phyloP scores from a whole-genome alignment of 768 basidiomycete species.

The Krasilnikovozyma curviuscula region DNA sequence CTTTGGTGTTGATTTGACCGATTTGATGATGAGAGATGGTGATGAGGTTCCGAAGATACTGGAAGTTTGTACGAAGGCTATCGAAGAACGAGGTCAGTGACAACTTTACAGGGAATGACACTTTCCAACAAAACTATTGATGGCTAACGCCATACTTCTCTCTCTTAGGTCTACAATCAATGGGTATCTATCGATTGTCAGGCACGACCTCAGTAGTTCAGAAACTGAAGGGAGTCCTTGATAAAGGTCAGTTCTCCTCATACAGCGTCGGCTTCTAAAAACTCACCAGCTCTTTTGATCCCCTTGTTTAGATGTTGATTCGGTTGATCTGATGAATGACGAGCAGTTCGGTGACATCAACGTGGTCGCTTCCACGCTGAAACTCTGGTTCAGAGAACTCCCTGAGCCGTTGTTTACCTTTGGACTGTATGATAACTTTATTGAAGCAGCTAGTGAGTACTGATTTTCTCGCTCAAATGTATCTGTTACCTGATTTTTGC shows the following conservation, averaged over 20 bases:
- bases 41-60: conserved; percentile 75
- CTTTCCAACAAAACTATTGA: background rate
- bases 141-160: background rate
- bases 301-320: conserved; percentile 46
- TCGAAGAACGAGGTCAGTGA: conserved; percentile 66
- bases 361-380: conserved; percentile 80
- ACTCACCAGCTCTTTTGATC: background rate
- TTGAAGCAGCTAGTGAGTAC: conserved; percentile 77
- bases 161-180: conserved; percentile 36
- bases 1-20: conserved; percentile 77
- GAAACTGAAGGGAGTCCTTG: conserved; percentile 59
- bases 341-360: conserved; percentile 93
- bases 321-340: conserved; percentile 63
- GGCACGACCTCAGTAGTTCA: conserved; percentile 76
- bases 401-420: conserved; percentile 81
- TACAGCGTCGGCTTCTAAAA: background rate
- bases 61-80: conserved; percentile 71
- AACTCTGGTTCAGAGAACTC: conserved; percentile 88
- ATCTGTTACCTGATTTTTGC: background rate
- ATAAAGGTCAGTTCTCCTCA: conserved; percentile 43
- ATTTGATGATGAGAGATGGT: conserved; percentile 80
- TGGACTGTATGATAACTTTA: conserved; percentile 69
- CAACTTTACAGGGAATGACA: background rate
- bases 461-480: background rate
- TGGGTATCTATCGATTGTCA: conserved; percentile 85